Conservation (phyloP, 139 green algal species). For the Tetraselmis chui region DNA sequence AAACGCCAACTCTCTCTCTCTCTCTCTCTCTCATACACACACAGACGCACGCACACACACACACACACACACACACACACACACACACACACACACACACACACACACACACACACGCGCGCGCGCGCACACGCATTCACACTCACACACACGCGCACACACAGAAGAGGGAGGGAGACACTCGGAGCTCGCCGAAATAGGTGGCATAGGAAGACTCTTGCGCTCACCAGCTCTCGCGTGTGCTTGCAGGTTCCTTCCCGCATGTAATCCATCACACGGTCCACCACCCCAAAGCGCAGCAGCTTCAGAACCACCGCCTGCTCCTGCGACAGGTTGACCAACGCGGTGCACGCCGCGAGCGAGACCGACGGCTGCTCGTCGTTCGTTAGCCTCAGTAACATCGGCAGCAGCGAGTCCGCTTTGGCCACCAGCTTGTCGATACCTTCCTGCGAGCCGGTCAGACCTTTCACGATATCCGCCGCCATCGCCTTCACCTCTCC, state of each 20-base stretch:
- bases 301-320: constrained; percentile 22
- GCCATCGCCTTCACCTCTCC: constrained; percentile 36
- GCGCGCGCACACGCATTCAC: too few species aligned
- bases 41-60: too few species aligned
- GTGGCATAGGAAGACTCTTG: too few species aligned
- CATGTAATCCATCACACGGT: constrained; percentile 52
- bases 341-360: constrained; percentile 28
- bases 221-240: constrained; percentile 42
- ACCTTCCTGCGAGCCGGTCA: constrained; percentile 53
- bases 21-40: too few species aligned
- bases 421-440: constrained; percentile 32
- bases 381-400: constrained; percentile 40
- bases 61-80: too few species aligned
- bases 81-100: too few species aligned
- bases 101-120: too few species aligned
- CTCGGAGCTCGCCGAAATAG: too few species aligned
- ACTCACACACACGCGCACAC: too few species aligned
- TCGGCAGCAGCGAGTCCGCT: constrained; percentile 29
- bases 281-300: constrained; percentile 32
- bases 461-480: constrained; percentile 51
- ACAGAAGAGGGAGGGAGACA: too few species aligned
- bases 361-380: constrained; percentile 19
- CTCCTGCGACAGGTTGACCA: constrained; percentile 72
- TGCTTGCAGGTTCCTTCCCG: constrained; percentile 35
- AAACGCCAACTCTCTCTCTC: too few species aligned